Percentiles rank a stretch among this genome's conserved stretches.
These are phyloP conservation scores for Luvunga scandens DNA, from an alignment of 345 rosid species.

Conservation along the genomic window DNA sequence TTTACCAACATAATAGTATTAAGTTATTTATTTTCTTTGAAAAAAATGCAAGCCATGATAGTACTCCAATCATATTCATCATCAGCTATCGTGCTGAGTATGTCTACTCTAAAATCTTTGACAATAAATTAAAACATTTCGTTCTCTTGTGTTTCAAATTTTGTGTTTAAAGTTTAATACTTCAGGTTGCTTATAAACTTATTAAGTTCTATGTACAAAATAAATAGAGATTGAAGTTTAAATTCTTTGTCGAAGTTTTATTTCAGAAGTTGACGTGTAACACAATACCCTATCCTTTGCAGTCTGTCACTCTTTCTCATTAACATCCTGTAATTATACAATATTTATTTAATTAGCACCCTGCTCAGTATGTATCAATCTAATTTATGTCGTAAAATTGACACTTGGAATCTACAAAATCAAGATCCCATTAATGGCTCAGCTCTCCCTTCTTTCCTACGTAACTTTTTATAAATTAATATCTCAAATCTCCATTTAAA, in stretches of 20 bases:
- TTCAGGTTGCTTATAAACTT: background rate
- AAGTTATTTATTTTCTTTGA: too few relatives aligned
- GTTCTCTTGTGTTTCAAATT: too few relatives aligned
- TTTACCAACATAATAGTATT: conserved; percentile 10
- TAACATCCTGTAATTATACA: background rate
- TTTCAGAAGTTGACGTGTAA: background rate
- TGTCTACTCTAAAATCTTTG: conserved; percentile 14
- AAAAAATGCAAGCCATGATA: conserved; percentile 29
- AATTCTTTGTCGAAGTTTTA: background rate
- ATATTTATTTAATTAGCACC: background rate
- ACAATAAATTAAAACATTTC: conserved; percentile 4
- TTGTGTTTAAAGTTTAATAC: background rate
- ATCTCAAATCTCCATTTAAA: background rate
- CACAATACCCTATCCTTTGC: background rate
- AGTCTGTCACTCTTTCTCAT: background rate
- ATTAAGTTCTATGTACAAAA: background rate
- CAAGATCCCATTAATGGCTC: background rate
- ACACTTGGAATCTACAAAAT: background rate
- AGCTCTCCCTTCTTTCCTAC: background rate
- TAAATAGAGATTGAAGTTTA: conserved; percentile 24
- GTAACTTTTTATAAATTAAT: background rate
- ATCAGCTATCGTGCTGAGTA: conserved; percentile 22
- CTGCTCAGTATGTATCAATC: background rate
- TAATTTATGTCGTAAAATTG: background rate
- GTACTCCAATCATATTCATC: conserved; percentile 28